Evolutionary conservation across 2,329 filamentous ascomycete genomes (phyloP).

Genomic region (Juglanconis sp.): DNA sequence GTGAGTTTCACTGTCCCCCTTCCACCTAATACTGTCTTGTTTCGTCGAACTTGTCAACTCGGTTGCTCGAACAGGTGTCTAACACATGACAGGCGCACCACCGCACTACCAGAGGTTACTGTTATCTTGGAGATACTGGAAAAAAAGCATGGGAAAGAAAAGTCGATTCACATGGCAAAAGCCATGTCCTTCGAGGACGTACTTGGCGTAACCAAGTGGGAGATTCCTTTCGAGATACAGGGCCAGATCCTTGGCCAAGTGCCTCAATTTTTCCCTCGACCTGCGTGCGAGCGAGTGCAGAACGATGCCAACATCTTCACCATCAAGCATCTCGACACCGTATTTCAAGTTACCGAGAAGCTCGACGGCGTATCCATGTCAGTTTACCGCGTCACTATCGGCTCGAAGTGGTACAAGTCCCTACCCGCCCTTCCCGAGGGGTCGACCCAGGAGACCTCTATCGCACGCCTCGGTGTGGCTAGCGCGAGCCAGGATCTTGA

Average conservation of each 20-base stretch:
- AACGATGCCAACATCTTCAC: slow-evolving; percentile 23
- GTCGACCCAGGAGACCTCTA: neutral
- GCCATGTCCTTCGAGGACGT: slow-evolving; percentile 23
- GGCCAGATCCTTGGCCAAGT: slow-evolving; percentile 17
- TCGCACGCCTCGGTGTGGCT: slow-evolving; percentile 24
- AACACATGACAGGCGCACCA: neutral
- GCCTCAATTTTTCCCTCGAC: slow-evolving; percentile 27
- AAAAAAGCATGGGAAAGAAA: slow-evolving; percentile 15
- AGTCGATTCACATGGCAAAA: slow-evolving; percentile 19
- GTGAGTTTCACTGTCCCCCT: slow-evolving; percentile 8
- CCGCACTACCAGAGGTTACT: slow-evolving; percentile 22
- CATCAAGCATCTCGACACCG: neutral
- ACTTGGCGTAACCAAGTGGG: slow-evolving; percentile 29
- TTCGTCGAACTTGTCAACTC: neutral
- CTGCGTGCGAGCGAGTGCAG: slow-evolving; percentile 26
- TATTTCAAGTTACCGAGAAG: slow-evolving; percentile 31
- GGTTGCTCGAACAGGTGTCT: neutral
- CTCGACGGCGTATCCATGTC: slow-evolving; percentile 31
- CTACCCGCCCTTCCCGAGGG: slow-evolving; percentile 18
- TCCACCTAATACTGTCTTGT: neutral
- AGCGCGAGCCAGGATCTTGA: slow-evolving; percentile 19
- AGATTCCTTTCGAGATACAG: slow-evolving; percentile 9
- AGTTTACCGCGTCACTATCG: slow-evolving; percentile 24
- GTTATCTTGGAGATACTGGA: slow-evolving; percentile 11
- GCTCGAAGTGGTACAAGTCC: slow-evolving; percentile 20